Percentiles rank a stretch among this genome's conserved stretches.
phyloP scores from a whole-genome alignment of 2,329 filamentous ascomycete genomes.

The Pyrenophora seminiperda region DNA sequence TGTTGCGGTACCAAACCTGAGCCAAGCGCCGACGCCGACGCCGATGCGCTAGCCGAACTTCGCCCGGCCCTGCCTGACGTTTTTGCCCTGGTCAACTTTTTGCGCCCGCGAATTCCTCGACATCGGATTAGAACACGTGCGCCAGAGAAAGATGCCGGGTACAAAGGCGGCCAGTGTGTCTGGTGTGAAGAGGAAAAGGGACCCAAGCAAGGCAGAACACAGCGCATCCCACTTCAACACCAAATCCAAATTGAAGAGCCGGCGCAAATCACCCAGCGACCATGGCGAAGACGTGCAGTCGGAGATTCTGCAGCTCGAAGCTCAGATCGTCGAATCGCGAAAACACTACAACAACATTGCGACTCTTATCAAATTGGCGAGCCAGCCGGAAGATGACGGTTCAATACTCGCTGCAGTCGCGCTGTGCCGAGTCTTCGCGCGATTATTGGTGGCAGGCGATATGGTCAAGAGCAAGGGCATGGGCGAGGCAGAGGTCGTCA shows the following conservation, averaged over 20 bases:
- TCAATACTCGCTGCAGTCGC: slow-evolving; percentile 75
- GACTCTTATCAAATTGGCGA: slow-evolving; percentile 65
- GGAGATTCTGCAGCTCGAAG: slow-evolving; percentile 75
- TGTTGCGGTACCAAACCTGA: slow-evolving; percentile 22
- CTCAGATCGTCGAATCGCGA: slow-evolving; percentile 80
- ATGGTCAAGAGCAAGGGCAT: slow-evolving; percentile 68
- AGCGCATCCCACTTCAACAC: no score
- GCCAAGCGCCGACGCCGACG: slow-evolving; percentile 25
- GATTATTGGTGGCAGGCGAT: slow-evolving; percentile 74
- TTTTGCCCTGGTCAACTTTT: slow-evolving; percentile 23
- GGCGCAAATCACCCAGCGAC: slow-evolving; percentile 37
- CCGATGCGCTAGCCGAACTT: slow-evolving; percentile 33
- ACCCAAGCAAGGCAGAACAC: slow-evolving; percentile 38
- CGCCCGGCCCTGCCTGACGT: slow-evolving; percentile 24
- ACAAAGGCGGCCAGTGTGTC: slow-evolving; percentile 31
- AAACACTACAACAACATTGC: slow-evolving; percentile 93
- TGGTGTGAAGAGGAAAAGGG: slow-evolving; percentile 53
- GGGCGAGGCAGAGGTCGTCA: slow-evolving; percentile 73
- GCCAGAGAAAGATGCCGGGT: slow-evolving; percentile 43
- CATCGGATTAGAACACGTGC: not conserved
- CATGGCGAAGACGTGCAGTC: slow-evolving; percentile 59
- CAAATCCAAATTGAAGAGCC: slow-evolving; percentile 45
- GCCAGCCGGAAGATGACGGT: slow-evolving; percentile 59
- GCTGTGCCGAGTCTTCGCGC: slow-evolving; percentile 83
- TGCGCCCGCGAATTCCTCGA: slow-evolving; percentile 1